phyloP scores from a whole-genome alignment of 345 rosid species.

The Citrus glauca region DNA sequence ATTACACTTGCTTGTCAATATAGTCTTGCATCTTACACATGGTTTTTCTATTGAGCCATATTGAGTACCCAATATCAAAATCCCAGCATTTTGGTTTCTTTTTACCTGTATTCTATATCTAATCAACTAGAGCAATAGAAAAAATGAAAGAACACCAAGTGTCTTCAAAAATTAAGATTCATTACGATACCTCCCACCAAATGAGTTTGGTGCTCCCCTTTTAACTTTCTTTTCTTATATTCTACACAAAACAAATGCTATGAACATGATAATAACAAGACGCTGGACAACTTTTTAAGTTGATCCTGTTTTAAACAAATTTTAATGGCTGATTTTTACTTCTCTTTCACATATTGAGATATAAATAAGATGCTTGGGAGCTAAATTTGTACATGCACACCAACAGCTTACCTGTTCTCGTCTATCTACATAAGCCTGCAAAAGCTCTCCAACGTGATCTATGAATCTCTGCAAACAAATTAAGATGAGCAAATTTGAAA shows the following conservation, averaged over 20 bases:
- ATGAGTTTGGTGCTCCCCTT: not conserved
- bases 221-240: not conserved
- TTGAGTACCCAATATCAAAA: not conserved
- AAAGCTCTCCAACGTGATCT: constrained; percentile 75
- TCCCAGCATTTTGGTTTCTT: not conserved
- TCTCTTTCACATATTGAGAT: not conserved
- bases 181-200: not conserved
- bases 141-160: not conserved
- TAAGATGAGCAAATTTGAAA: constrained; percentile 15
- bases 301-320: not conserved
- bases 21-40: not conserved
- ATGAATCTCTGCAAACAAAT: constrained; percentile 74
- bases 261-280: not conserved
- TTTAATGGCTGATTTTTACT: not conserved
- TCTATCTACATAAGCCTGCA: constrained; percentile 92
- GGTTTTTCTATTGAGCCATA: not conserved
- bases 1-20: not conserved
- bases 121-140: not conserved
- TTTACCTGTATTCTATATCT: not conserved
- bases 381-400: not conserved
- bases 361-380: too few species aligned
- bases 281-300: not conserved
- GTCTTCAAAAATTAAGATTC: not conserved
- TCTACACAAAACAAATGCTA: not conserved
- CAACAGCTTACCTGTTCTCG: constrained; percentile 72